A percentile compares a stretch with the other conserved stretches of the same genome.
Conservation (phyloP, 1,284 basidiomycete species). For the Leccinum ponderosum region DNA sequence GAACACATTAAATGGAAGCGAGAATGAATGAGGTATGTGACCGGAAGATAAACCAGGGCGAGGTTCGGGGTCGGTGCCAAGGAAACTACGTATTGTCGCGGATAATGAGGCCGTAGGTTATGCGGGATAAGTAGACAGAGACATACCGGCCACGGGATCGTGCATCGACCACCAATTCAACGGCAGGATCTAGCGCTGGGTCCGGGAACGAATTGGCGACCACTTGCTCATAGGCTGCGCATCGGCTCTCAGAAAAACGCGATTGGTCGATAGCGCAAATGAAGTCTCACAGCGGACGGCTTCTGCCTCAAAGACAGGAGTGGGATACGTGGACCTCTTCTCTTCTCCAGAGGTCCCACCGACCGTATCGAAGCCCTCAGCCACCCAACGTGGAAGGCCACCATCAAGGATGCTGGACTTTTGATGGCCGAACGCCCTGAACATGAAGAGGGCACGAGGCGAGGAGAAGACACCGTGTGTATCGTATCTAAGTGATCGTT, state of each 20-base stretch:
- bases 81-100: constrained; percentile 51
- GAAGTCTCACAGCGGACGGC: constrained; percentile 60
- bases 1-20: constrained; percentile 84
- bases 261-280: constrained; percentile 18
- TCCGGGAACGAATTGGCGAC: constrained; percentile 66
- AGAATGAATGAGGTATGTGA: constrained; percentile 88
- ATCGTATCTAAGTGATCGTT: constrained; percentile 66
- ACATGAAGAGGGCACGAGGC: constrained; percentile 90
- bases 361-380: constrained; percentile 68
- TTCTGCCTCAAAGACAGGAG: constrained; percentile 50
- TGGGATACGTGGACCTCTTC: constrained; percentile 47
- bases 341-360: constrained; percentile 39
- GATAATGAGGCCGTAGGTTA: constrained; percentile 7
- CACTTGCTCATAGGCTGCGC: constrained; percentile 80
- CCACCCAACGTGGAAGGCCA: constrained; percentile 84
- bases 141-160: constrained; percentile 74
- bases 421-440: constrained; percentile 84
- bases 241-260: constrained; percentile 17
- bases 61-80: constrained; percentile 87
- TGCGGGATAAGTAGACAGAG: background rate
- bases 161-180: constrained; percentile 86
- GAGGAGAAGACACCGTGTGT: constrained; percentile 86
- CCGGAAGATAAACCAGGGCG: constrained; percentile 86
- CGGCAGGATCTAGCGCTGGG: constrained; percentile 42
- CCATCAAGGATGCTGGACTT: constrained; percentile 88